These are phyloP conservation scores for Medicago lupulina DNA, from an alignment of 306 rosid species.

Conservation along the genomic window DNA sequence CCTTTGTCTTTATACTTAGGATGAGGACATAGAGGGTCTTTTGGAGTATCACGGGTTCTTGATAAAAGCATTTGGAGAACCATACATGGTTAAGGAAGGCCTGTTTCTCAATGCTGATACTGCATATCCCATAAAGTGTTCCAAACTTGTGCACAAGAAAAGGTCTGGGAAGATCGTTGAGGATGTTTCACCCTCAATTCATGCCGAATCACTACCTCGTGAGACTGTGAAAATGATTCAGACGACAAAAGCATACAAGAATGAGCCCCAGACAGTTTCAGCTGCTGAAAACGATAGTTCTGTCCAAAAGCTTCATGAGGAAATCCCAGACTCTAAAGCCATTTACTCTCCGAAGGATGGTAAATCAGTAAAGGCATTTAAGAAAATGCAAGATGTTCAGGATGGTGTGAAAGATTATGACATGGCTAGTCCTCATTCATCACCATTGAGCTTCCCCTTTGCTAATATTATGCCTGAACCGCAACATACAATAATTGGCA, in stretches of 20 bases:
- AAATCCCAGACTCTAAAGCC: slow-evolving; percentile 52
- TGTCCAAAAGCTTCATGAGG: slow-evolving; percentile 57
- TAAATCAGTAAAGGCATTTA: slow-evolving; percentile 48
- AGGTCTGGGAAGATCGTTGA: slow-evolving; percentile 64
- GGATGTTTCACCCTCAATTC: slow-evolving; percentile 62
- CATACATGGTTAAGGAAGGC: slow-evolving; percentile 90
- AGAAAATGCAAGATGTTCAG: slow-evolving; percentile 44
- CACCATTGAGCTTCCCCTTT: slow-evolving; percentile 51
- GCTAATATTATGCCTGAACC: slow-evolving; percentile 46
- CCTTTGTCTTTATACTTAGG: slow-evolving; percentile 62
- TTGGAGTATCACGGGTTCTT: slow-evolving; percentile 81
- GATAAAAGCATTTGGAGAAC: slow-evolving; percentile 74
- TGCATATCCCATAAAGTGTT: slow-evolving; percentile 86
- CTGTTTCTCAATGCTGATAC: slow-evolving; percentile 71
- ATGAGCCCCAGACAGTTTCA: slow-evolving; percentile 45
- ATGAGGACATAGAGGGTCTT: slow-evolving; percentile 77
- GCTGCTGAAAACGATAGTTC: slow-evolving; percentile 50
- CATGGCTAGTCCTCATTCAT: slow-evolving; percentile 40
- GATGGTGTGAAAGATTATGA: slow-evolving; percentile 47
- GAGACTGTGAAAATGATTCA: slow-evolving; percentile 51
- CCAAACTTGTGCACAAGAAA: slow-evolving; percentile 79
- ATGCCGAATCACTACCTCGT: slow-evolving; percentile 43
- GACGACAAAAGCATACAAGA: slow-evolving; percentile 42
- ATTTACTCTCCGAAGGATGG: slow-evolving; percentile 52
- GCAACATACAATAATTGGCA: slow-evolving; percentile 47